phyloP scores from a whole-genome alignment of 495 filamentous ascomycete species.

The Penicillium paxilli region DNA sequence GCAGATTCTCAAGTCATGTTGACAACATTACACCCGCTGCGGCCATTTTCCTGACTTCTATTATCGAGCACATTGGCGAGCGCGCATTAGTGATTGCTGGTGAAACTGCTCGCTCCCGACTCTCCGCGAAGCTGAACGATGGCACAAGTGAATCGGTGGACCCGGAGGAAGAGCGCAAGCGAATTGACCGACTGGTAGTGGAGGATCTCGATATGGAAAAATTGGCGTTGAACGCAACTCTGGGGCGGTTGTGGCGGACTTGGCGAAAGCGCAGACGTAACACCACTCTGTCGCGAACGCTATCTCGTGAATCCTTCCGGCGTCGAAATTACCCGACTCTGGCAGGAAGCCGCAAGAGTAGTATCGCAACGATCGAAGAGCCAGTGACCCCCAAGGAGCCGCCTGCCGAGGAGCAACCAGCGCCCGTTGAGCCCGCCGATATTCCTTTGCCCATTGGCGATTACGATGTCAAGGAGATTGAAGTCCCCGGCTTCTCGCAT shows the following conservation, averaged over 20 bases:
- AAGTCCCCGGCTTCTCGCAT: conserved; percentile 61
- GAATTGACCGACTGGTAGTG: conserved; percentile 68
- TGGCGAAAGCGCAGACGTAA: conserved; percentile 81
- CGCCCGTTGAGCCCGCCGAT: conserved; percentile 46
- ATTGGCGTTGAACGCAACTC: conserved; percentile 79
- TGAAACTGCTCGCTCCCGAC: conserved; percentile 77
- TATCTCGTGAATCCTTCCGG: conserved; percentile 46
- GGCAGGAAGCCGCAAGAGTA: conserved; percentile 39
- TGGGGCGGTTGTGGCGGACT: conserved; percentile 89
- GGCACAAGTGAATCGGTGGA: conserved; percentile 18
- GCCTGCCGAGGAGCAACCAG: conserved; percentile 8
- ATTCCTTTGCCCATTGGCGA: conserved; percentile 67
- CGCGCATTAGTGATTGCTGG: conserved; percentile 85
- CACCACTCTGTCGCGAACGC: conserved; percentile 35
- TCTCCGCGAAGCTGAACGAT: conserved; percentile 40
- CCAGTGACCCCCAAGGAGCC: conserved; percentile 25
- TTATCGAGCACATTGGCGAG: conserved; percentile 92
- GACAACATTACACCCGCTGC: conserved; percentile 87
- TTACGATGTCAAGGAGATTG: conserved; percentile 73
- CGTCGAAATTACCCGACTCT: conserved; percentile 32
- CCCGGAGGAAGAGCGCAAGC: conserved; percentile 24
- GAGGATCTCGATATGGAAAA: conserved; percentile 94
- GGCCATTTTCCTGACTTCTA: conserved; percentile 92
- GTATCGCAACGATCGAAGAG: conserved; percentile 38
- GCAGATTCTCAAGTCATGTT: conserved; percentile 54